A percentile compares a stretch with the other conserved stretches of the same genome.
Conservation (phyloP, 78 protist genomes). For the Dictyostelium purpureum region DNA sequence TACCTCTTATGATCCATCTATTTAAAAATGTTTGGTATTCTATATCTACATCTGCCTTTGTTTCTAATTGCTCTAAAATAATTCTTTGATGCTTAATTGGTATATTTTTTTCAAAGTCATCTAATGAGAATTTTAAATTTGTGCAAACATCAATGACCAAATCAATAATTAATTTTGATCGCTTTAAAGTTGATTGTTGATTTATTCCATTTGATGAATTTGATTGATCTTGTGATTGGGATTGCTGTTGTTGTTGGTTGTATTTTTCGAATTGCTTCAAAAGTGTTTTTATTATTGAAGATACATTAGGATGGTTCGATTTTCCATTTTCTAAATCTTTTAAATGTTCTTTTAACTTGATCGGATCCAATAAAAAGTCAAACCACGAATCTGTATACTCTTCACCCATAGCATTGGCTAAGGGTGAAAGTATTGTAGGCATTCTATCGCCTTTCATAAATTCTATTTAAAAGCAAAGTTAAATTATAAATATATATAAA, state of each 20-base stretch:
- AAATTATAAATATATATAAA: too few species aligned
- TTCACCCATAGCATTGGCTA: conserved; percentile 71
- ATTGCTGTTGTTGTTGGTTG: not conserved
- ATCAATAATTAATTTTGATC: conserved; percentile 6
- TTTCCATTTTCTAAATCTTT: conserved; percentile 13
- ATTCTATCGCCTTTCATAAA: conserved; percentile 77
- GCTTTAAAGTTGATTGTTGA: not conserved
- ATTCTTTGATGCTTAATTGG: conserved; percentile 48
- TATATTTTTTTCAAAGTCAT: conserved; percentile 37
- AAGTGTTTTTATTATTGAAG: conserved; percentile 40
- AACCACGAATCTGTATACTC: conserved; percentile 72
- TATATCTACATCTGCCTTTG: not conserved
- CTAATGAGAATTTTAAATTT: conserved; percentile 25
- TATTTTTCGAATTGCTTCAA: conserved; percentile 60
- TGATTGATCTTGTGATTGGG: not conserved
- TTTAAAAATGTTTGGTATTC: conserved; percentile 19
- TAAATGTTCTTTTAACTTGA: conserved; percentile 30
- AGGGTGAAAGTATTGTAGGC: conserved; percentile 57
- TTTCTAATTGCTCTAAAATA: conserved; percentile 7
- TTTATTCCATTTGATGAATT: not conserved
- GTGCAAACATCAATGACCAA: not conserved
- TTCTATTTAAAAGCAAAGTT: too few species aligned
- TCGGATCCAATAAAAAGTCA: conserved; percentile 37
- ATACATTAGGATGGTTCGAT: conserved; percentile 49
- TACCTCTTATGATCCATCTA: conserved; percentile 54